Evolutionary conservation across 176 grass and related monocot species (phyloP), one percentile per base, ranked within the genome.

Genomic region (Paspalum notatum): DNA sequence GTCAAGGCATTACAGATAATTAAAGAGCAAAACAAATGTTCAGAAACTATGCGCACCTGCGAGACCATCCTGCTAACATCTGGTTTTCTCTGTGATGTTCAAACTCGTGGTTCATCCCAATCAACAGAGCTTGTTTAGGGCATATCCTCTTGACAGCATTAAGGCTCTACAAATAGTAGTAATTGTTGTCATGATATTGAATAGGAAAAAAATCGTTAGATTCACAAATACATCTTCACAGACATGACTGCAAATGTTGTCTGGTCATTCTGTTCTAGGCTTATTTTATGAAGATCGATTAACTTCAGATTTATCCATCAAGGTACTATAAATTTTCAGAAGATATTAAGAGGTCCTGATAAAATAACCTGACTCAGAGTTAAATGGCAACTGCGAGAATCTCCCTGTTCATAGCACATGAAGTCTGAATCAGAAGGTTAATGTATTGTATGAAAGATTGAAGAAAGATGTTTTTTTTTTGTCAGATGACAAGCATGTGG

Each of bases 41-140:
- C 38, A 72, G 37, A 59, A 65, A 57, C 42, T 4, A 50, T 0
- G 44, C 9, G 26, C 73, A 97, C 89, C 76, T 81, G 62, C 12
- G 41, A 74, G 89, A 94, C 94, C 94, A 97, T 82, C 88, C 85
- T 66, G 76, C 79, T 74, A 97, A 75, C 61, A 90, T 78, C 61
- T 84, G 55, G 62, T 97, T 94, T 86, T 92, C 91, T 64, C 81
- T 84, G 39, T 91, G 55, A 63, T 97, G 89, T 78, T 94, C 94
- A 47, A 90, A 97, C 39, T 92, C 85, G 24, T 97, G 94, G 66
- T 86, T 94, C 94, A 97, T 94, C 64, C 94, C 94, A 88, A 88
- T 94, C 45, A 97, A 48, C 66, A 97, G 82, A 52, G 87, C 89
- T 43, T 52, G 89, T 60, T 90, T 97, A 56, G 94, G 94, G 37